Evolutionary conservation across 164 flowering plant species (phyloP), one percentile per base, ranked within the genome.

Genomic region (Vitis riparia): DNA sequence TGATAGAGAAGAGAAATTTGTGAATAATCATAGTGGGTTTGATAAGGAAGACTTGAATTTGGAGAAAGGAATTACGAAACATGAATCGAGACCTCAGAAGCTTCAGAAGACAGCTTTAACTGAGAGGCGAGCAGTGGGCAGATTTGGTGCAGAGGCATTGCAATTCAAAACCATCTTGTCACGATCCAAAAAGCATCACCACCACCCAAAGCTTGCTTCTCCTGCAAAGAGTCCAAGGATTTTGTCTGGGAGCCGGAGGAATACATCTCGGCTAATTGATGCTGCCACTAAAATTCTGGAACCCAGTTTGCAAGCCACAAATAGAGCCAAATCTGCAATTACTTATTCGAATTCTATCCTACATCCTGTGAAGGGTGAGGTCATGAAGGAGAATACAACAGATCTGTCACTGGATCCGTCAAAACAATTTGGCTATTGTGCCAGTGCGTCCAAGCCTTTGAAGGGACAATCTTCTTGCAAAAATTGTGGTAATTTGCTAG

Each of bases 231-330:
- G 91, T 65, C 95, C 93, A 0, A 83, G 88, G 77, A 73, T 72
- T 66, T 71, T 78, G 10, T 79, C 88, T 19, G 83, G 84, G 17
- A 37, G 44, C 44, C 5, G 44, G 5, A 86, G 71, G 72, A 87
- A 76, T 63, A 72, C 84, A 6, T 75, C 88, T 48, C 81, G 92
- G 75, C 84, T 93, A 75, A 86, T 94, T 79, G 97, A 79, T 70
- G 98, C 91, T 37, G 99, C 99, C 32, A 75, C 94, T 60, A 89
- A 71, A 71, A 88, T 92, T 69, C 76, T 94, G 81, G 97, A 94
- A 66, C 97, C 98, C 4, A 89, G 95, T 13, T 68, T 94, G 82
- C 91, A 83, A 51, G 88, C 90, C n/a, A 74, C 81, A n/a, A 86
- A 77, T 55, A 78, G 85, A 62, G 83, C 86, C 12, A 89, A 80